A percentile compares a stretch with the other conserved stretches of the same genome.
Conservation (phyloP, 2,329 filamentous ascomycete genomes). For the Talaromyces sp. region DNA sequence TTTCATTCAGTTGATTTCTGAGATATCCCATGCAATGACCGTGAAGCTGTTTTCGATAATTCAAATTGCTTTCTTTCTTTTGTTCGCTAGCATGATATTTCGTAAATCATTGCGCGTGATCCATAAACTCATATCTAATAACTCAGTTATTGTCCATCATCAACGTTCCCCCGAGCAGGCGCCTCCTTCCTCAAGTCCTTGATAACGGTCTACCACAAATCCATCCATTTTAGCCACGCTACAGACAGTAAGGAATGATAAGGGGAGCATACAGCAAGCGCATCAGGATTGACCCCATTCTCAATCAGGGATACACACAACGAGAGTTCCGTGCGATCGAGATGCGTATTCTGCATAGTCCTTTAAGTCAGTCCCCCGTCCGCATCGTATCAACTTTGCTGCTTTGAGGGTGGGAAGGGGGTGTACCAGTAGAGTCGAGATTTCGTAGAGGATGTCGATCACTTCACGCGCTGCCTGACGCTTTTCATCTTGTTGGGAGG, state of each 20-base stretch:
- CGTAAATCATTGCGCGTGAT: background rate
- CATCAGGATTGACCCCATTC: constrained; percentile 94
- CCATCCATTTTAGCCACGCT: constrained; percentile 3
- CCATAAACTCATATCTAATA: background rate
- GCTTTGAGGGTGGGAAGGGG: background rate
- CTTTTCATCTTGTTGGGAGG: constrained; percentile 44
- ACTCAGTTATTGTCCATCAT: background rate
- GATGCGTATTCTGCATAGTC: constrained; percentile 74
- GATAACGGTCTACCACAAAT: constrained; percentile 40
- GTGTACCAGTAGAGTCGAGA: constrained; percentile 46
- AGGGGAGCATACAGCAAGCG: constrained; percentile 68
- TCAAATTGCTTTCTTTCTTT: background rate
- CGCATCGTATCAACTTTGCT: no score
- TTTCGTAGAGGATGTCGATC: constrained; percentile 51
- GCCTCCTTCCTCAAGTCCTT: constrained; percentile 45
- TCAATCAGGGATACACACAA: constrained; percentile 97
- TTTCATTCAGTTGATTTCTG: constrained; percentile 11
- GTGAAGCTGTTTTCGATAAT: background rate
- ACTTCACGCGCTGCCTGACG: constrained; percentile 50
- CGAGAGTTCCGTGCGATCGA: constrained; percentile 85
- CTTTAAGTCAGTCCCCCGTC: background rate
- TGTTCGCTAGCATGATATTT: background rate
- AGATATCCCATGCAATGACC: constrained; percentile 17
- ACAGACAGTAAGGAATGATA: constrained; percentile 19
- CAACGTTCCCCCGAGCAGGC: constrained; percentile 18